A percentile compares a stretch with the other conserved stretches of the same genome.
Evolutionary conservation across 1,284 basidiomycete species (phyloP).

Genomic region (Violaceomyces palustris): DNA sequence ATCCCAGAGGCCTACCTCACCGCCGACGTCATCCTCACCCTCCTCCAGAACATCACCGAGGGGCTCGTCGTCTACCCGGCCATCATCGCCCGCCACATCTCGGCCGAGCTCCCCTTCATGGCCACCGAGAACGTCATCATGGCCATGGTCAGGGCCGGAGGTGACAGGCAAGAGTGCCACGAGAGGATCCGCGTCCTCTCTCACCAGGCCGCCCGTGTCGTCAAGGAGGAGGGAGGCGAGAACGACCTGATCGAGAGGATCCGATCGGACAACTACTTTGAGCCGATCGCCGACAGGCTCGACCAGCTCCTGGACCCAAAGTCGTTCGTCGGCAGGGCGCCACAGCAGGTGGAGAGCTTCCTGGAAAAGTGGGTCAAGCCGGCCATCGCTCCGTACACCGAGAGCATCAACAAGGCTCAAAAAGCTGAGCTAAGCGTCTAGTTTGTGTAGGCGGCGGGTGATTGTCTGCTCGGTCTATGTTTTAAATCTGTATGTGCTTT

Average conservation of each 20-base stretch:
- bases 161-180: conserved; percentile 92
- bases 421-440: conserved; percentile 57
- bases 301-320: conserved; percentile 51
- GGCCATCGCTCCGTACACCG: conserved; percentile 66
- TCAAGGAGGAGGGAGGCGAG: conserved; percentile 89
- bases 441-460: too few species aligned
- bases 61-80: conserved; percentile 95
- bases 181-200: conserved; percentile 94
- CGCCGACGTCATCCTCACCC: conserved; percentile 90
- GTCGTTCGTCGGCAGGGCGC: conserved; percentile 40
- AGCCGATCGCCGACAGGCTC: conserved; percentile 58
- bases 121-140: conserved; percentile 93
- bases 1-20: conserved; percentile 96
- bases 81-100: conserved; percentile 85
- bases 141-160: conserved; percentile 90
- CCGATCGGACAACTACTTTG: conserved; percentile 64
- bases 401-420: conserved; percentile 63
- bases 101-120: conserved; percentile 98
- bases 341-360: conserved; percentile 59
- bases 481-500: too few species aligned
- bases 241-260: conserved; percentile 94
- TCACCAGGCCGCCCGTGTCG: conserved; percentile 87
- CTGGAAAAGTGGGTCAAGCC: conserved; percentile 81
- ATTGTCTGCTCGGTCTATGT: too few species aligned
- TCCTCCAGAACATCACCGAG: conserved; percentile 92